Conservation (phyloP, 1,284 basidiomycete genomes). For the Abortiporus biennis region DNA sequence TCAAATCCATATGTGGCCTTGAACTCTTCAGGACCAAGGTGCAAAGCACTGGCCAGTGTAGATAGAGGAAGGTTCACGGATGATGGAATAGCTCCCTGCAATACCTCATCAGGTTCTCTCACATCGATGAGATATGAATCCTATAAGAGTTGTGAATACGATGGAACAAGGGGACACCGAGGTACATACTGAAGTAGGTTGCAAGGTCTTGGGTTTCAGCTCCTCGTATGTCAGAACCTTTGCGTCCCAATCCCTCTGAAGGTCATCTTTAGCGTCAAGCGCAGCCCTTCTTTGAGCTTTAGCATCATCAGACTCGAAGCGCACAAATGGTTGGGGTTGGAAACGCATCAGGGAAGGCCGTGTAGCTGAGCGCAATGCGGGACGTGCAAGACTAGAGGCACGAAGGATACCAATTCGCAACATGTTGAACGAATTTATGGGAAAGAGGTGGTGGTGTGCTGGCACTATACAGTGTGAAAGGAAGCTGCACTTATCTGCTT, state of each 20-base stretch:
- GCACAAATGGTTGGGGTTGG: not conserved
- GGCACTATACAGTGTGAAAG: too few relatives aligned
- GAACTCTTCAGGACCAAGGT: constrained; percentile 57
- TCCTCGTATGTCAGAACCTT: constrained; percentile 75
- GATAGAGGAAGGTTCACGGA: constrained; percentile 92
- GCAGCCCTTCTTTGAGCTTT: constrained; percentile 26
- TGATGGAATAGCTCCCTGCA: constrained; percentile 93
- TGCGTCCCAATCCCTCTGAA: constrained; percentile 66
- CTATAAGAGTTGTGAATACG: constrained; percentile 32
- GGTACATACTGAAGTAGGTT: constrained; percentile 70
- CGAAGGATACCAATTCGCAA: constrained; percentile 16
- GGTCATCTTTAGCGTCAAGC: constrained; percentile 36
- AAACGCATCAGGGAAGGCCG: not conserved
- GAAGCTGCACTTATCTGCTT: not conserved
- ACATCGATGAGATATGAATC: constrained; percentile 87
- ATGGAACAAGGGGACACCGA: not conserved
- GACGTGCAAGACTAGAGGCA: constrained; percentile 3
- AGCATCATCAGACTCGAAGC: constrained; percentile 3
- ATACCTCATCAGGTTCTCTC: constrained; percentile 89
- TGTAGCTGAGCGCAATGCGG: constrained; percentile 2
- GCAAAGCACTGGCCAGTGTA: constrained; percentile 66
- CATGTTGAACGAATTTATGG: constrained; percentile 12
- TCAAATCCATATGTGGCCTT: constrained; percentile 74
- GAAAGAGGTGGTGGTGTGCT: not conserved
- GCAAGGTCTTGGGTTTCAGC: constrained; percentile 77